Base-by-base conservation (phyloP, 768 basidiomycete species). In the Pluteus cervinus region DNA sequence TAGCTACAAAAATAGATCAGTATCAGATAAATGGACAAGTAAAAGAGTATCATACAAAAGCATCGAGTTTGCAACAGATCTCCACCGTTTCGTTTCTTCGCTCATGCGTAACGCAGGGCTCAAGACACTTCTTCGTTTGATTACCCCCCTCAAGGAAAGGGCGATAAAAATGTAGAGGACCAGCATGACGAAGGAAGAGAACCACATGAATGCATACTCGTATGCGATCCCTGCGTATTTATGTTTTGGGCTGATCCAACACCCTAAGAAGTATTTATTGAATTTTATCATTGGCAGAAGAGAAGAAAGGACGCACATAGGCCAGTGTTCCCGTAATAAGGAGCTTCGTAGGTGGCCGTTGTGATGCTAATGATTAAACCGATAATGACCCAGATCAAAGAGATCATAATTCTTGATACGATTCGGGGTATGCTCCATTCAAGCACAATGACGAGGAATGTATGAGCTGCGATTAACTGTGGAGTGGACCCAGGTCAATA, bases 391-490 rank as follows among this genome's bases (percentile, higher is more conserved):
- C 60, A 69, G n/a, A 69, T 58, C 1, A 37, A 36, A 6, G 58
- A 43, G 18, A 63, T 50, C 21, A 61, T 21, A 4, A 52, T 24
- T 41, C 31, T 40, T 44, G 62, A 55, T 7, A 54, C 39, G 14
- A 33, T 52, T 6, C 53, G 43, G 14, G 57, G 49, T 5, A 41
- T 31, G 14, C 39, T 39, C 43, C 55, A 49, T 11, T 61, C 54
- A 14, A 66, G 48, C 41, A 71, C 66, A 9, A 72, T 53, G n/a
- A 69, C 55, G 37, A 46, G 49, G 49, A 72, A 72, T 5, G 68
- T 66, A 43, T 68, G 66, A 18, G 55, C 26, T 5, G 68, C 66
- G 22, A 71, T 68, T 30, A 60, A 51, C 61, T 52, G 16, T 34
- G 21, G 17, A n/a, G n/a, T 12, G 29, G 16, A 22, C 24, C 26